Conservation (phyloP, 345 rosid genomes). For the Salix caprea region DNA sequence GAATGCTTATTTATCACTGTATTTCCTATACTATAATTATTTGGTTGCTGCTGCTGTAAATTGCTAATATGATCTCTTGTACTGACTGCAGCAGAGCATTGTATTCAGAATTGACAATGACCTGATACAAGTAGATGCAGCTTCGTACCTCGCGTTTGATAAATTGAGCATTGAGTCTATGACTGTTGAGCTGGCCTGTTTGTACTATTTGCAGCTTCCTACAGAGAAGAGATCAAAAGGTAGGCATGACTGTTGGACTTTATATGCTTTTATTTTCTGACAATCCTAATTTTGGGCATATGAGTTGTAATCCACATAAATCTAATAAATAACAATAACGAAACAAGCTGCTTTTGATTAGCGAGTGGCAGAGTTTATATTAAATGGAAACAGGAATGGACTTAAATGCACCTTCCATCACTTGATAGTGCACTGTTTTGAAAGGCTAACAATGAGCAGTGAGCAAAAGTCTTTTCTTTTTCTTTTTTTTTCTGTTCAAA, state of each 20-base stretch:
- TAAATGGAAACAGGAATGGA: not conserved
- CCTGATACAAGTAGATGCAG: conserved; percentile 38
- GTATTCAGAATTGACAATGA: conserved; percentile 55
- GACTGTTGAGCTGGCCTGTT: conserved; percentile 79
- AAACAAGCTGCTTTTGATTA: no score
- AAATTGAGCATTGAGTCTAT: conserved; percentile 45
- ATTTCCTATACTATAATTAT: not conserved
- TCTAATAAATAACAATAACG: no score
- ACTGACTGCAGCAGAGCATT: conserved; percentile 46
- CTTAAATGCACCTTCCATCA: not conserved
- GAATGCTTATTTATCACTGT: not conserved
- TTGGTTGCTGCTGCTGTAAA: not conserved
- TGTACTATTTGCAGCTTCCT: conserved; percentile 75
- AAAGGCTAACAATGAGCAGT: not conserved
- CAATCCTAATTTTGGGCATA: not conserved
- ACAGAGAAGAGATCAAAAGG: conserved; percentile 73
- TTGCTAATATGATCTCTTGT: conserved; percentile 16
- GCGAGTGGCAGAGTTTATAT: no score
- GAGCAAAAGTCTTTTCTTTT: no score
- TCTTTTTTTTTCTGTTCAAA: not conserved
- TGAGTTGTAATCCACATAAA: no score
- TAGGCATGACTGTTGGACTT: conserved; percentile 18
- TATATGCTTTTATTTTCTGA: conserved; percentile 3
- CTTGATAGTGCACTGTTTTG: not conserved
- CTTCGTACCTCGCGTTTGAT: conserved; percentile 31